Conservation (phyloP, 2,329 filamentous ascomycete genomes). For the Diaporthe citrichinensis region DNA sequence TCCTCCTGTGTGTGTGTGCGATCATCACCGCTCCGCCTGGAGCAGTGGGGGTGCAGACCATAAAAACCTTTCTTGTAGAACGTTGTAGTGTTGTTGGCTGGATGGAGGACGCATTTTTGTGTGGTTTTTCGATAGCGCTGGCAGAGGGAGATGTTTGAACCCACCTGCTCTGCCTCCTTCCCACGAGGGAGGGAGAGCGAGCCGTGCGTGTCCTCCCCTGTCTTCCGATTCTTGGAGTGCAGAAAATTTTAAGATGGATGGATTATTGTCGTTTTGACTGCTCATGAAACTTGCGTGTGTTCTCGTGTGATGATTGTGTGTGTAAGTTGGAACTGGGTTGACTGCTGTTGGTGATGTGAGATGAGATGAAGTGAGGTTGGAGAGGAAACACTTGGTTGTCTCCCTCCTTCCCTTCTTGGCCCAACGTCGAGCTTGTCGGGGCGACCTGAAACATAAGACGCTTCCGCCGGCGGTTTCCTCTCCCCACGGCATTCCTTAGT, state of each 20-base stretch:
- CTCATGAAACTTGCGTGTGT: not conserved
- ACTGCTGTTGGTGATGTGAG: not conserved
- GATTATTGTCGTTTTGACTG: constrained; percentile 16
- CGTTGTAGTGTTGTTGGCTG: constrained; percentile 18
- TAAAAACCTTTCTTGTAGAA: constrained; percentile 26
- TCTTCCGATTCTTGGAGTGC: constrained; percentile 32
- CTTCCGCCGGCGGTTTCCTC: not conserved
- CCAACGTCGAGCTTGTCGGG: not conserved
- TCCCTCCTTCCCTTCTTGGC: not conserved
- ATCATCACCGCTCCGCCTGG: not conserved
- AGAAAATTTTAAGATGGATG: constrained; percentile 32
- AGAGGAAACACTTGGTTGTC: not conserved
- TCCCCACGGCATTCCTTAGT: not conserved
- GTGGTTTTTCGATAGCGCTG: constrained; percentile 24
- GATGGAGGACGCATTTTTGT: not conserved
- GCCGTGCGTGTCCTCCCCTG: constrained; percentile 30
- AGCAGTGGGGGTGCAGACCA: constrained; percentile 5
- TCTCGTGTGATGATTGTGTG: not conserved
- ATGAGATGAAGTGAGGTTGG: not conserved
- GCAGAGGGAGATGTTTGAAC: constrained; percentile 26
- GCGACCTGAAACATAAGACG: constrained; percentile 22
- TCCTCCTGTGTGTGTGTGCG: not conserved
- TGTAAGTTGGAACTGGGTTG: not conserved
- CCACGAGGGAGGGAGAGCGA: not conserved
- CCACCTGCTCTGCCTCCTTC: not conserved